Conservation (phyloP, 805 yeast species). For the Pichia californica region DNA sequence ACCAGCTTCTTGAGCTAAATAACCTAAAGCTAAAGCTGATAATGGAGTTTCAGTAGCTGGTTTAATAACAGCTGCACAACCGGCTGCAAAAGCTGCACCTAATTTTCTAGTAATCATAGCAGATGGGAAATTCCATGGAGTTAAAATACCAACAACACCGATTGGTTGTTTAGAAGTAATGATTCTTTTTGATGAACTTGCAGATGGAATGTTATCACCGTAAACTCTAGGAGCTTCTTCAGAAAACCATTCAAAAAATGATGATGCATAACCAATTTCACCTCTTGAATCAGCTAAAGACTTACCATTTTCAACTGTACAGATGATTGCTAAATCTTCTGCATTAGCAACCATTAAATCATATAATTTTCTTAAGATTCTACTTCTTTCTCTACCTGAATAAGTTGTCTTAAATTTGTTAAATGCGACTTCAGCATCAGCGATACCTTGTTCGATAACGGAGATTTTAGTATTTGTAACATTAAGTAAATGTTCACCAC, state of each 20-base stretch:
- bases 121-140: conserved; percentile 83
- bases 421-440: conserved; percentile 65
- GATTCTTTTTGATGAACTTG: conserved; percentile 43
- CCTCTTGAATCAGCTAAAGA: conserved; percentile 58
- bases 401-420: conserved; percentile 52
- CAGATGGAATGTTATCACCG: conserved; percentile 69
- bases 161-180: conserved; percentile 69
- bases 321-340: conserved; percentile 62
- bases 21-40: conserved; percentile 72
- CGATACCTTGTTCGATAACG: conserved; percentile 47
- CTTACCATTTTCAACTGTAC: conserved; percentile 74
- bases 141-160: conserved; percentile 79
- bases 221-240: conserved; percentile 65
- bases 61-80: conserved; percentile 67
- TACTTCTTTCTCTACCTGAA: conserved; percentile 50
- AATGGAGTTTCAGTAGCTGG: conserved; percentile 77
- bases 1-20: conserved; percentile 71
- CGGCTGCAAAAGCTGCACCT: conserved; percentile 74
- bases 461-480: conserved; percentile 51
- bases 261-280: conserved; percentile 56
- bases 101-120: conserved; percentile 77
- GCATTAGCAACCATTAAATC: conserved; percentile 58
- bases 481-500: conserved; percentile 40
- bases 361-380: conserved; percentile 55
- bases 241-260: conserved; percentile 82